Base-by-base conservation (phyloP, 2,329 filamentous ascomycete species). In the Epichloe bromicola region DNA sequence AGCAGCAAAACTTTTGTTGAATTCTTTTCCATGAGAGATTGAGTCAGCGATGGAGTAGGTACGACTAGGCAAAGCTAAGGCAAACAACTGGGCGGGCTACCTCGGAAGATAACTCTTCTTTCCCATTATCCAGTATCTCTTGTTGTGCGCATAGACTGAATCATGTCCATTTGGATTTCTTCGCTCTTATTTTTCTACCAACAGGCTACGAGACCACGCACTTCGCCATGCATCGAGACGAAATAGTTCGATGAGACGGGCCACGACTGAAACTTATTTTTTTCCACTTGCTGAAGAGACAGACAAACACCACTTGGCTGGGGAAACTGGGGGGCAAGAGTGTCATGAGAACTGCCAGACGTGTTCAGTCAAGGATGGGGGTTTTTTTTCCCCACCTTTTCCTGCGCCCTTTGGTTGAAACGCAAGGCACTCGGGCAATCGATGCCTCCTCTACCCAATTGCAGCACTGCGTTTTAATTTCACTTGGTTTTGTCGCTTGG, bases 131-230 rank as follows among this genome's bases (percentile, higher is more conserved):
- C 55, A 56, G 46, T 55, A 50, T 55, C 53, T 59, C 53, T 57
- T 57, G 58, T 62, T 62, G 58, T 61, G 60, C 63, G 61, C 63
- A 65, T 66, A 66, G 65, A 67, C 59, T 63, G 60, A 63, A 62
- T 61, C 55, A 61, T 62, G 59, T 63, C 58, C 56, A 57, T 53
- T 64, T 63, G 61, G 61, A 64, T 65, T 56, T 55, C 56, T 52
- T 51, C 49, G 51, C 54, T 52, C 37, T 53, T 48, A 44, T 48
- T 34, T 38, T 45, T 44, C 37, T 45, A 44, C 43, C 17, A 41
- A 44, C 47, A 42, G 47, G 46, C 46, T 23, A 45, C 47, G 36
- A 56, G 54, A 53, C 51, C 51, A 55, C 49, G 44, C 48, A 46
- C 49, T 43, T 47, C 50, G 45, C 53, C 38, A 53, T 55, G 54